Percentiles rank a stretch among this genome's conserved stretches.
phyloP scores from a whole-genome alignment of 352 stramenopile genomes.

The Aphanomyces cochlioides region DNA sequence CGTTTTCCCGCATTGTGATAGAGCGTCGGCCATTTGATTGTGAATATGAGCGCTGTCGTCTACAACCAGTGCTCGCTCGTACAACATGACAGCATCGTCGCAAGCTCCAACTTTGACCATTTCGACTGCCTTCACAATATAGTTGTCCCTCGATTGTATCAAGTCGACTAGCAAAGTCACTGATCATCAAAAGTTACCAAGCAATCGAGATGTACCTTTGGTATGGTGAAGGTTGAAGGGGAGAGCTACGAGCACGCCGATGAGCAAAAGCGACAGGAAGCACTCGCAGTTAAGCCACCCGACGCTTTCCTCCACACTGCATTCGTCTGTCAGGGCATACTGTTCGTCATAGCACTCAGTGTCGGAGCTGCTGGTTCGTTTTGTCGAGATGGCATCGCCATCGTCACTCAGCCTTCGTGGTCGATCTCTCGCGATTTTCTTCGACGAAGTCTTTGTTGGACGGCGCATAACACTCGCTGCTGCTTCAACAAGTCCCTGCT shows the following conservation, averaged over 20 bases:
- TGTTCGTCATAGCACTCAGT: neutral
- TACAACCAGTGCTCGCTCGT: slow-evolving; percentile 25
- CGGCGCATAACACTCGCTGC: neutral
- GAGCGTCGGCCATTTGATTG: slow-evolving; percentile 19
- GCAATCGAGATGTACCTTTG: slow-evolving; percentile 12
- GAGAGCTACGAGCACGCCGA: slow-evolving; percentile 35
- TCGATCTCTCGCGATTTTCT: slow-evolving; percentile 16
- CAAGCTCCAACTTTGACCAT: slow-evolving; percentile 20
- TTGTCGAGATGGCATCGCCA: neutral
- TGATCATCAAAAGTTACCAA: neutral
- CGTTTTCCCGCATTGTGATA: slow-evolving; percentile 14
- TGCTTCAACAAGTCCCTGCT: too few relatives aligned
- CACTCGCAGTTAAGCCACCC: slow-evolving; percentile 39
- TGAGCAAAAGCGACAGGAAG: slow-evolving; percentile 37
- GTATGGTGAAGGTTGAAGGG: slow-evolving; percentile 37
- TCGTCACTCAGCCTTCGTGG: slow-evolving; percentile 12
- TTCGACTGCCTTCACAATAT: slow-evolving; percentile 21
- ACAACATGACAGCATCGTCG: slow-evolving; percentile 21
- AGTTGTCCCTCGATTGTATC: slow-evolving; percentile 16
- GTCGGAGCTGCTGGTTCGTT: neutral
- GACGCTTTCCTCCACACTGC: slow-evolving; percentile 12
- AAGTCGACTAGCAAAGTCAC: slow-evolving; percentile 1
- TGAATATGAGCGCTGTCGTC: slow-evolving; percentile 20
- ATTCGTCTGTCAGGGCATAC: neutral
- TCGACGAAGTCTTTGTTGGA: slow-evolving; percentile 19